phyloP scores from a whole-genome alignment of 2,329 filamentous ascomycete species.

The Zasmidium cellare region DNA sequence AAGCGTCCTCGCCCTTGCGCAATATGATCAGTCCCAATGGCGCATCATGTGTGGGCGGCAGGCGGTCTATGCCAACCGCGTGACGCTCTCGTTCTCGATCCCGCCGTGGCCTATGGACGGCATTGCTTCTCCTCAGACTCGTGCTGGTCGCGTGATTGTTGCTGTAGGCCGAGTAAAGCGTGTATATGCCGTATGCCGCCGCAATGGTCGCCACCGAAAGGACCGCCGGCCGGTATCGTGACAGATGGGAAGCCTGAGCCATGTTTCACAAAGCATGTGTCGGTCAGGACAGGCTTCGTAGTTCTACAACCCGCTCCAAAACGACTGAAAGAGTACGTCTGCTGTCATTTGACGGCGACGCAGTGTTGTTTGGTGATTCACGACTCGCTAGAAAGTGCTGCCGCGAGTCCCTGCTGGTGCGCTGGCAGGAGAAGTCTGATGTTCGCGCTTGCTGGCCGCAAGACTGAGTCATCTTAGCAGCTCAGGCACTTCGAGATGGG shows the following conservation, averaged over 20 bases:
- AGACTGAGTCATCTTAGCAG: conserved; percentile 1
- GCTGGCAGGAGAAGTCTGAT: conserved; percentile 1
- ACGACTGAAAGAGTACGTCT: neutral
- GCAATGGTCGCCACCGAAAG: conserved; percentile 58
- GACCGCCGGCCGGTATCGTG: conserved; percentile 52
- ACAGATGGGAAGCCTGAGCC: conserved; percentile 21
- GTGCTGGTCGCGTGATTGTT: conserved; percentile 8
- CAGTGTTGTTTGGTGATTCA: neutral
- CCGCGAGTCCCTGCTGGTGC: neutral
- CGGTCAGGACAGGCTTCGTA: neutral
- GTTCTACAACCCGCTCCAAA: neutral
- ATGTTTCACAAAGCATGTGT: conserved; percentile 21
- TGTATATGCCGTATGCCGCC: conserved; percentile 59
- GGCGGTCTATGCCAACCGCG: conserved; percentile 5
- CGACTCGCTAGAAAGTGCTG: neutral
- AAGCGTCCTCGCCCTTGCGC: conserved; percentile 12
- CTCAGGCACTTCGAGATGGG: neutral
- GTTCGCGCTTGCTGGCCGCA: conserved; percentile 1
- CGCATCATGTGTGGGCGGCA: conserved; percentile 12
- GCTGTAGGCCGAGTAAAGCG: conserved; percentile 47
- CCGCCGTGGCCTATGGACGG: conserved; percentile 20
- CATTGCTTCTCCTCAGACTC: conserved; percentile 24
- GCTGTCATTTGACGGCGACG: neutral
- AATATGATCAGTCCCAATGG: conserved; percentile 18
- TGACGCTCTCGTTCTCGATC: too few species aligned